phyloP scores from a whole-genome alignment of 768 basidiomycete genomes.

The Pleurotus giganteus region DNA sequence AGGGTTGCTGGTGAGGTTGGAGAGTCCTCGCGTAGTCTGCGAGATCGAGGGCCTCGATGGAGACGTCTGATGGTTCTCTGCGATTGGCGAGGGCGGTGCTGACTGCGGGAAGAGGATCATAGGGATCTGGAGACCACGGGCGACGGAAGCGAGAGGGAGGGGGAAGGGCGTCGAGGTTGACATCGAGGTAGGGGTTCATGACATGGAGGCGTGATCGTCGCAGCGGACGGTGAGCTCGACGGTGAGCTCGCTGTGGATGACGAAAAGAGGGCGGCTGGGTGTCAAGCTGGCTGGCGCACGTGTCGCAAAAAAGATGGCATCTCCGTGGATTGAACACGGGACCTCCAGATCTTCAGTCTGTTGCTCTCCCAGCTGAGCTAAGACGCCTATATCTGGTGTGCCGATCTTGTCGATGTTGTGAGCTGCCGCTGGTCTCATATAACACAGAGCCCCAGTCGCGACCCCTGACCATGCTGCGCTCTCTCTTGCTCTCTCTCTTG shows the following conservation, averaged over 20 bases:
- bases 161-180: constrained; percentile 45
- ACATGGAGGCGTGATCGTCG: constrained; percentile 16
- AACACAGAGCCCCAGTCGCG: not conserved
- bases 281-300: no score
- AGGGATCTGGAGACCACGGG: constrained; percentile 66
- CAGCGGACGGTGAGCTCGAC: constrained; percentile 3
- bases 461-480: not conserved
- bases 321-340: constrained; percentile 73
- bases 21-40: constrained; percentile 66
- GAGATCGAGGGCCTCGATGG: constrained; percentile 70
- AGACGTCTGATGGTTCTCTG: constrained; percentile 59
- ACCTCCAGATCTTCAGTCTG: constrained; percentile 73
- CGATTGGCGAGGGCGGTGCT: constrained; percentile 24
- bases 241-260: not conserved
- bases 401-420: not conserved
- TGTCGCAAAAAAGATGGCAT: constrained; percentile 5
- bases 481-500: constrained; percentile 6
- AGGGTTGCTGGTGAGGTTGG: constrained; percentile 24
- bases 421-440: not conserved
- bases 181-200: constrained; percentile 38
- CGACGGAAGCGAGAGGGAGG: constrained; percentile 53
- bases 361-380: constrained; percentile 76
- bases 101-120: constrained; percentile 39
- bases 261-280: no score
- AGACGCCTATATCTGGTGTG: not conserved